Conservation (phyloP, 169 alveolate species). For the Plasmodium vivax region DNA sequence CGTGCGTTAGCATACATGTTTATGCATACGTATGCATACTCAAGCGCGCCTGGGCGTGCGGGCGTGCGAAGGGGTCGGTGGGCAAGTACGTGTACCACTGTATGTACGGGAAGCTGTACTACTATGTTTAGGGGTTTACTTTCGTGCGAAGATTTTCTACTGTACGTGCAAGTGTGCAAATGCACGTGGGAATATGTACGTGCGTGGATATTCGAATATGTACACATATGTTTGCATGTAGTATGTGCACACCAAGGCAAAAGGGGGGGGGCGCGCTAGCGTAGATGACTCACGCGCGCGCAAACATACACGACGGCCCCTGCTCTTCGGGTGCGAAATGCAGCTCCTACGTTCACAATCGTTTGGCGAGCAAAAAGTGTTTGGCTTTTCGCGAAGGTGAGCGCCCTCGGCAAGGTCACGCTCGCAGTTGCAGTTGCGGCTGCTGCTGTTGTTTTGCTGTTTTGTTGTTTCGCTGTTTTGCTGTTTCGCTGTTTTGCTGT, state of each 20-base stretch:
- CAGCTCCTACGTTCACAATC: neutral
- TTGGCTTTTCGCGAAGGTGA: neutral
- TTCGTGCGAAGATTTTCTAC: neutral
- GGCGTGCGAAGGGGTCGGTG: neutral
- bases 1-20: slow-evolving; percentile 4
- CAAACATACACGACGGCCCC: neutral
- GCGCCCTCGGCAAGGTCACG: neutral
- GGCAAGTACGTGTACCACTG: neutral
- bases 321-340: neutral
- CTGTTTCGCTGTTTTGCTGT: neutral
- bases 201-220: neutral
- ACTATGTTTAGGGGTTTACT: neutral
- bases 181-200: neutral
- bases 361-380: neutral
- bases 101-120: neutral
- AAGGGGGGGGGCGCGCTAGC: neutral
- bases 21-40: slow-evolving; percentile 6
- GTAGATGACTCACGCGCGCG: neutral
- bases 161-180: neutral
- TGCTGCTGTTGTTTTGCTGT: neutral
- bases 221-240: neutral
- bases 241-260: neutral
- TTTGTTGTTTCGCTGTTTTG: too few species aligned
- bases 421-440: neutral
- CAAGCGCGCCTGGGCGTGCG: neutral